Evolutionary conservation across 345 rosid species (phyloP).

Genomic region (Cardamine resedifolia): DNA sequence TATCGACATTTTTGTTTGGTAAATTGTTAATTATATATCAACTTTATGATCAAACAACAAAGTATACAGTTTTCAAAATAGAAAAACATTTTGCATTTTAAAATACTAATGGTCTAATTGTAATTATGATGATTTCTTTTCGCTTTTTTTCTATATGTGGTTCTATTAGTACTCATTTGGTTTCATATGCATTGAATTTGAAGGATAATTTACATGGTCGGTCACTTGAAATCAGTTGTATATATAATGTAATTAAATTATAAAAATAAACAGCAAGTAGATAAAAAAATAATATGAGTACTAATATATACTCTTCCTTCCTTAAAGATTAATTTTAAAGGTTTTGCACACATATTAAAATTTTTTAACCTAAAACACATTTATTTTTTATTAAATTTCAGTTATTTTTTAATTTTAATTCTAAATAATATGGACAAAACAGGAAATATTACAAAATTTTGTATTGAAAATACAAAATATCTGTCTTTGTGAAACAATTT

Average conservation of each 20-base stretch:
- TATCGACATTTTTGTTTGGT: not conserved
- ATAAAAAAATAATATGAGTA: not conserved
- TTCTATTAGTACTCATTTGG: not conserved
- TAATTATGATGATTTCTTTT: not conserved
- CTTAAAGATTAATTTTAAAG: too few species aligned
- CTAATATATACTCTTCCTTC: too few species aligned
- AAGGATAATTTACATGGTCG: not conserved
- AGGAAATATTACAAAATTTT: too few species aligned
- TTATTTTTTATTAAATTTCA: too few species aligned
- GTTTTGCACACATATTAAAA: too few species aligned
- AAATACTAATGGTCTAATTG: not conserved
- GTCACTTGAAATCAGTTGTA: not conserved
- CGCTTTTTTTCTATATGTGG: not conserved
- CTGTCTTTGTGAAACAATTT: too few species aligned
- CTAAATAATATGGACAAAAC: too few species aligned
- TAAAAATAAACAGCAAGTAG: not conserved
- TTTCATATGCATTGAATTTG: not conserved
- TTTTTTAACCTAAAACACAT: too few species aligned
- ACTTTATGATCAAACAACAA: constrained; percentile 8
- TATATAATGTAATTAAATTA: not conserved
- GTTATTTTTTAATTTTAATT: too few species aligned
- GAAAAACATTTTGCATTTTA: not conserved
- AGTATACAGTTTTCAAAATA: not conserved
- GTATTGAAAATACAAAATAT: too few species aligned
- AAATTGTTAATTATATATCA: not conserved